Base-by-base conservation (phyloP, 208 protist species). In the Wallacemonas sp. region DNA sequence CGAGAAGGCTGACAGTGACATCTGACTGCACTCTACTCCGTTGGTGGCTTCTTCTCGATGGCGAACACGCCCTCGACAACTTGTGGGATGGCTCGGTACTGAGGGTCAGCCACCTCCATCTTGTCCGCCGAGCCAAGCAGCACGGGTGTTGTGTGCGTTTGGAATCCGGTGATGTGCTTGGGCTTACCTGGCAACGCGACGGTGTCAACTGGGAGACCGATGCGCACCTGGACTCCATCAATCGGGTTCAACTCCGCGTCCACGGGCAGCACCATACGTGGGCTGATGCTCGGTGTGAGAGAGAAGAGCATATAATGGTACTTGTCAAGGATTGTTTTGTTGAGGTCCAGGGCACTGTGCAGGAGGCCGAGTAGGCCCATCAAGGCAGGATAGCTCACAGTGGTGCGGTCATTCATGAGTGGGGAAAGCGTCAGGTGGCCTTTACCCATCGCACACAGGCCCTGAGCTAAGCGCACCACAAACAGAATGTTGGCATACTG, bases 121-220 rank as follows among this genome's bases (percentile, higher is more conserved):
- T 98, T 90, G 63, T 99, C 98, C 1, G 89, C 94, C 1, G 86
- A 84, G 28, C 79, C 93, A 5, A 99, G 67, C n/a, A 99, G 82
- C 3, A 99, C 97, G 26, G 99, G 99, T 1, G 99, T 99, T 2
- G 78, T 98, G 66, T 99, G 97, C n/a, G 98, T 99, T 75, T 99
- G 98, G 77, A 99, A 99, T 45, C 98, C 98, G 11, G 99, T 99
- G 86, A 99, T 99, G 0, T 96, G 79, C 80, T 99, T 99, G 4
- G 98, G 98, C 70, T 97, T 97, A 38, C 98, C 98, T 2, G 98
- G 97, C 49, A 98, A 87, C 1, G 98, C 98, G 1, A 99, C 98
- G 1, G 94, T 97, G 75, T 99, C 98, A 1, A 98, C 95, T 0
- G 95, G 88, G 30, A 83, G 77, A 41, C 93, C 90, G 41, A 98